Evolutionary conservation across 768 basidiomycete genomes (phyloP), one percentile per base, ranked within the genome.

Genomic region (Macrolepiota fuliginosa): DNA sequence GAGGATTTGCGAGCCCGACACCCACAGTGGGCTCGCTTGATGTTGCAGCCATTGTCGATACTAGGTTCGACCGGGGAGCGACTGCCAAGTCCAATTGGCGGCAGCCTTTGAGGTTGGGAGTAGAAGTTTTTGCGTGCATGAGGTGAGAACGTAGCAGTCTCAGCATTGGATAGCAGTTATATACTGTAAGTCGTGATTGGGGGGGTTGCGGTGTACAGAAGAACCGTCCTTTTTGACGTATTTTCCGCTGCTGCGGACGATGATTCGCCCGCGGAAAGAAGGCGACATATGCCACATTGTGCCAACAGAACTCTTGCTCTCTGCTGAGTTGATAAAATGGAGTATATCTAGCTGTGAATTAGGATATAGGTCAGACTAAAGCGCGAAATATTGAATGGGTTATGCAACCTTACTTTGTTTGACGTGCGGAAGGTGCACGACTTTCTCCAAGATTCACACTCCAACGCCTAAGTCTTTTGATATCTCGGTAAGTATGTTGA

Each of bases 1-100:
- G 61, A 0, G 78, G 71, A 58, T 79, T 76, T 0, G 82, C 79
- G 0, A 86, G 72, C 1, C 85, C 85, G 1, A 86, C 77, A 2
- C 72, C 77, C 7, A 17, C 24, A 25, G 2, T 29, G 6, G 47
- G 4, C 15, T 3, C 15, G 3, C 6, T n/a, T 6, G 36, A 4
- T 39, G 22, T 29, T 7, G 19, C n/a, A 52, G 19, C 9, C 27
- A n/a, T 24, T 22, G 35, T 36, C 9, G 3, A 15, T 15, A 13
- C 11, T 7, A 12, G 10, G 25, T 19, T 35, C 17, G 51, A 53
- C 27, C 32, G 29, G 13, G 51, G 9, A 35, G 51, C 29, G 29
- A 32, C 6, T 17, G 15, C 29, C 11, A n/a, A 25, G 32, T 5
- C 17, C 15, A 25, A 5, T 3, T 2, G 47, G 9, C 10, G 11